Evolutionary conservation across 75 land plant genomes (phyloP).

Genomic region (Cunninghamia lanceolata): DNA sequence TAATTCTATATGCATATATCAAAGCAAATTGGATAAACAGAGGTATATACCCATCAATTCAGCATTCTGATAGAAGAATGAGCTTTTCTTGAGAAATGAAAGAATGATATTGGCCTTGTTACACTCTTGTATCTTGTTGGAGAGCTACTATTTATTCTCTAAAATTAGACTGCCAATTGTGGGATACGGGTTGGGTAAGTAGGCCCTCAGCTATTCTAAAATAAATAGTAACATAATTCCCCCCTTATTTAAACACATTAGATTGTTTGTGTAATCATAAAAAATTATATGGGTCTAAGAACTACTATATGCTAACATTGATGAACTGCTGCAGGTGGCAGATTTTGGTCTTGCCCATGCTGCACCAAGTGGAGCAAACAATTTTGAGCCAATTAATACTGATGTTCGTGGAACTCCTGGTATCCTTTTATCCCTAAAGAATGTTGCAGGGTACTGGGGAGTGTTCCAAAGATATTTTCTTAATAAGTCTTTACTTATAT

Average conservation of each 20-base stretch:
- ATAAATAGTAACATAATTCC: not conserved
- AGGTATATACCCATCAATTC: not conserved
- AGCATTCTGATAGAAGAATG: not conserved
- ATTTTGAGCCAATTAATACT: constrained; percentile 81
- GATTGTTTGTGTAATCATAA: not conserved
- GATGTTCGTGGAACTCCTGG: constrained; percentile 92
- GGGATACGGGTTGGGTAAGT: not conserved
- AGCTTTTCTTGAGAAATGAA: not conserved
- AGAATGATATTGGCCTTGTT: not conserved
- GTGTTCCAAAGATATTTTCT: not conserved
- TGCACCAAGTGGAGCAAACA: constrained; percentile 64
- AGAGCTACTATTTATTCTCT: not conserved
- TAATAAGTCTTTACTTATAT: not conserved
- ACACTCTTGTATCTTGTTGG: not conserved
- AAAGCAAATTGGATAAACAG: not conserved
- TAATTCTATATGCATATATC: not conserved
- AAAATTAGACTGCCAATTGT: not conserved
- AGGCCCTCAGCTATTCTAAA: not conserved
- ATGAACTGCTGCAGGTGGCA: constrained; percentile 55
- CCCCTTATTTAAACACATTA: not conserved
- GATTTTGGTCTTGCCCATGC: constrained; percentile 96
- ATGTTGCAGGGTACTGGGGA: not conserved
- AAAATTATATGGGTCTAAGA: not conserved
- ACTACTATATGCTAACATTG: not conserved
- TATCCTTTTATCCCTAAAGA: constrained; percentile 6